Base-by-base conservation (phyloP, 2,329 filamentous ascomycete genomes). In the Calycina herbarum region DNA sequence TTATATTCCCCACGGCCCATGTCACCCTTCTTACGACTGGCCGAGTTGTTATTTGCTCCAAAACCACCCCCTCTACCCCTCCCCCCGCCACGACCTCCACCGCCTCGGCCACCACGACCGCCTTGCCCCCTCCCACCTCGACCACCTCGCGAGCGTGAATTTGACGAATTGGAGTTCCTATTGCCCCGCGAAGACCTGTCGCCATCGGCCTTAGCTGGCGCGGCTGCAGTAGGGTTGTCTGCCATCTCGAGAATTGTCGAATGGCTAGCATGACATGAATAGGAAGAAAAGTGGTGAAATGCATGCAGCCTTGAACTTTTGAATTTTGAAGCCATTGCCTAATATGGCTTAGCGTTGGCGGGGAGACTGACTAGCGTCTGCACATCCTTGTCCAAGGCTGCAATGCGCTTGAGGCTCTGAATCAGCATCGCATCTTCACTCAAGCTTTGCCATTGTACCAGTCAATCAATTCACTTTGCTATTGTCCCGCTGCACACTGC, bases 1-100 rank as follows among this genome's bases (percentile, higher is more conserved):
- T 83, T 83, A 79, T 86, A 89, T 76, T 88, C 87, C 67, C 80
- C 81, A 77, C 89, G 81, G 73, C 89, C 88, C 85, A 89, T 80
- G 85, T 89, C 85, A 77, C 82, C 82, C 76, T 85, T 88, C 85
- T 86, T 87, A 83, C 81, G 79, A 76, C 78, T 75, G 71, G 76
- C 74, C 76, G 75, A 74, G 73, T 74, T 62, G 45, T 68, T 61
- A 58, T 73, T 74, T 11, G 69, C 66, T 1, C 70, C 72, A 65
- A 69, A 70, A 82, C 79, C 83, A 82, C 76, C 85, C 84, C 72
- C 71, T 57, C 74, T 64, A 29, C 67, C 64, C 59, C 68, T 61
- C 38, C 65, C 66, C 62, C 59, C 59, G 6, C 59, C 64, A 13
- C 64, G 66, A 48, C 59, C 61, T 56, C 61, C 60, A 5, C 64